phyloP scores from a whole-genome alignment of 176 grass and related monocot species.

The Carex littledalei region DNA sequence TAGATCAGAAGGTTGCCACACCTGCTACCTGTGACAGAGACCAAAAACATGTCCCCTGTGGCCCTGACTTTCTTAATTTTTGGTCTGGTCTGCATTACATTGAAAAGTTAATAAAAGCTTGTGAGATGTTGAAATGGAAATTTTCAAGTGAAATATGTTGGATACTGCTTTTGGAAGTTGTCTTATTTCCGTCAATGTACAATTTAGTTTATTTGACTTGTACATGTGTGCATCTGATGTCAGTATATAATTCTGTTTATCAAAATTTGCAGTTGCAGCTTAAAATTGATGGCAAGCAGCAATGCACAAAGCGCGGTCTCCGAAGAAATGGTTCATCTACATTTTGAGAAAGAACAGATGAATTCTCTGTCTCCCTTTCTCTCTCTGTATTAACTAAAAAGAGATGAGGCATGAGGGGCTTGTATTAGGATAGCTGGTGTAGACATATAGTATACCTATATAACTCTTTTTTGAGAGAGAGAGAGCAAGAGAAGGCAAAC shows the following conservation, averaged over 20 bases:
- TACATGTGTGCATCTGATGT: neutral
- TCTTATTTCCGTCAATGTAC: neutral
- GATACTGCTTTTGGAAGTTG: neutral
- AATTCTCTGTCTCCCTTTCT: neutral
- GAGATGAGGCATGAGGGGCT: neutral
- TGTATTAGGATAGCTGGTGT: neutral
- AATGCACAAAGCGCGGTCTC: constrained; percentile 9
- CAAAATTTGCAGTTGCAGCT: neutral
- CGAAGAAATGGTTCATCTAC: constrained; percentile 21
- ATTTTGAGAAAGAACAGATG: constrained; percentile 22
- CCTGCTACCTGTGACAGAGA: neutral
- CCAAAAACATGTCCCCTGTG: neutral
- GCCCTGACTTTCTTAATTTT: neutral
- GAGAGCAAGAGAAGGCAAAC: neutral
- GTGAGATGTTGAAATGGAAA: neutral
- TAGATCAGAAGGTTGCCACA: neutral
- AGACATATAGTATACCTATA: constrained; percentile 9
- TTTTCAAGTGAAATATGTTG: neutral
- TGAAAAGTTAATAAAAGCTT: neutral
- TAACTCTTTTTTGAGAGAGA: constrained; percentile 12
- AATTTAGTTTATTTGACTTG: neutral
- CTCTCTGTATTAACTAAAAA: neutral
- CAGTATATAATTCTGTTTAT: neutral
- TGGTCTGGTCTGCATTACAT: neutral
- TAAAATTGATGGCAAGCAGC: constrained; percentile 7